Base-by-base conservation (phyloP, 495 filamentous ascomycete genomes). In the Peziza echinospora region DNA sequence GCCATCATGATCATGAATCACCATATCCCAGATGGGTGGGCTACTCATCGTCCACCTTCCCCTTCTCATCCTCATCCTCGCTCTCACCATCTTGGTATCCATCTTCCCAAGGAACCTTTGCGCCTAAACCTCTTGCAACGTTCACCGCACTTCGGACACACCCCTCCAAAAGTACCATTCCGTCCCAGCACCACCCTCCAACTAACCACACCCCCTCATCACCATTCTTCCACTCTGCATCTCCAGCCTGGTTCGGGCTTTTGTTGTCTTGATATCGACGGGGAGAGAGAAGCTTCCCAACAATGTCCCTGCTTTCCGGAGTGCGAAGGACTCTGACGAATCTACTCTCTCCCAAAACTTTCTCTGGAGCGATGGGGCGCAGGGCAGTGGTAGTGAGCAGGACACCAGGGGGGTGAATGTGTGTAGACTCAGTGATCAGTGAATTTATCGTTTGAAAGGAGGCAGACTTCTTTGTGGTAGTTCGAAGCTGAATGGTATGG, bases 131-230 rank as follows among this genome's bases (percentile, higher is more conserved):
- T 10, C 53, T 50, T 1, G 70, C 72, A 37, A 76, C 64, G 11
- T 64, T 57, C 54, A 68, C 66, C 0, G 72, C 70, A 13, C 71
- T 73, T 4, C 67, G 61, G 11, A 73, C 56, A 47, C 73, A 77
- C 7, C 73, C 73, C 51, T 76, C 71, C 10, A 76, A 53, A 47
- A 77, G 43, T 8, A 75, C 73, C 72, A 75, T 74, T 0, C 73
- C 73, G 62, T 77, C 73, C 72, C 73, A 75, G 49, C 72, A 75
- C 73, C 72, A 77, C 0, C 67, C 65, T 16, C 73, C 73, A 6
- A 63, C 66, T 24, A 75, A 49, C 58, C 62, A 75, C 6, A 75
- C 65, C 11, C 63, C 60, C 1, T 56, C 62, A 26, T 69, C 64
- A 0, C 71, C 71, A 50, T 72, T 73, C 7, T 53, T 62, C 70